phyloP scores from a whole-genome alignment of 371 early-diverging fungal genomes.

The Syncephalastrum contaminatum region DNA sequence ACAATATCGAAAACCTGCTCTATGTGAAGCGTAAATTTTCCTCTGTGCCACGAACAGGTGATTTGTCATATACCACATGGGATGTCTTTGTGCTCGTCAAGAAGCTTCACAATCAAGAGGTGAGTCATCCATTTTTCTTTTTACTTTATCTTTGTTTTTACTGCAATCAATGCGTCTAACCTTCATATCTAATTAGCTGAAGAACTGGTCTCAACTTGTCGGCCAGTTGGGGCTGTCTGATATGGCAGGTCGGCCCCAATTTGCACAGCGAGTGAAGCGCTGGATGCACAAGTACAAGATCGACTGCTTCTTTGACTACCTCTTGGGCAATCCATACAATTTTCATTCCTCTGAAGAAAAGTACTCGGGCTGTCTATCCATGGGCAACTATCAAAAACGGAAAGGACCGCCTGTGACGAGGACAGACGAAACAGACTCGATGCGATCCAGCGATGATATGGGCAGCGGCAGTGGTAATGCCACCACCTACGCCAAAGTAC shows the following conservation, averaged over 20 bases:
- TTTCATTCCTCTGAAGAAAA: slow-evolving; percentile 32
- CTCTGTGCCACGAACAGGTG: slow-evolving; percentile 45
- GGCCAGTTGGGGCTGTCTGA: slow-evolving; percentile 45
- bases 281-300: slow-evolving; percentile 55
- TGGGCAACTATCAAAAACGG: slow-evolving; percentile 48
- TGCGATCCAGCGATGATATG: slow-evolving; percentile 10
- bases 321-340: slow-evolving; percentile 40
- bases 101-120: slow-evolving; percentile 44
- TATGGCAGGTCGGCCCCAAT: slow-evolving; percentile 46
- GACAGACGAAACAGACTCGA: slow-evolving; percentile 15
- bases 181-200: no score
- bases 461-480: not conserved
- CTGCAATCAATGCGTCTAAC: no score
- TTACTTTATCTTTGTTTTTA: not conserved
- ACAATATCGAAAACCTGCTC: slow-evolving; percentile 40
- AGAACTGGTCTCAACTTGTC: slow-evolving; percentile 53
- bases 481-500: slow-evolving; percentile 6
- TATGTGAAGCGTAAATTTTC: slow-evolving; percentile 44
- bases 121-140: slow-evolving; percentile 5
- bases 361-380: slow-evolving; percentile 39
- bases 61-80: slow-evolving; percentile 46
- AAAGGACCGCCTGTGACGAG: slow-evolving; percentile 4
- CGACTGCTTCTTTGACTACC: slow-evolving; percentile 51
- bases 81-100: slow-evolving; percentile 46
- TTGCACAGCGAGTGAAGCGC: slow-evolving; percentile 49